A percentile compares a stretch with the other conserved stretches of the same genome.
Conservation (phyloP, 176 grass and related monocot species). For the Typha latifolia region DNA sequence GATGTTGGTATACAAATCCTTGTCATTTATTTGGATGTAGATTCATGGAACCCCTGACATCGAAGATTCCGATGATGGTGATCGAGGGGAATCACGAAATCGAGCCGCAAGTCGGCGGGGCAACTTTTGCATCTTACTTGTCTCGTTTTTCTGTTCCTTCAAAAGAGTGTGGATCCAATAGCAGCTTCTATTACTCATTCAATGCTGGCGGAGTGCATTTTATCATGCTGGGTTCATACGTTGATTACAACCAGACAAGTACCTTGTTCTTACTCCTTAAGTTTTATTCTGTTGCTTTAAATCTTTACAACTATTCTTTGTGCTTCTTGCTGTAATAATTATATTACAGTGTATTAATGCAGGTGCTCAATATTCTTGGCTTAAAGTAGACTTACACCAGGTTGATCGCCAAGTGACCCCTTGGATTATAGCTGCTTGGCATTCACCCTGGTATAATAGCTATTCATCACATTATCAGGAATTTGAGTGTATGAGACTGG, state of each 20-base stretch:
- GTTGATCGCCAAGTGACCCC: slow-evolving; percentile 61
- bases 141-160: slow-evolving; percentile 74
- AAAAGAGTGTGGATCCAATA: slow-evolving; percentile 52
- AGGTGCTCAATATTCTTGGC: slow-evolving; percentile 80
- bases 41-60: slow-evolving; percentile 74
- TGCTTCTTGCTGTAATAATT: background rate
- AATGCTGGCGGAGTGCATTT: slow-evolving; percentile 79
- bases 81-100: slow-evolving; percentile 95
- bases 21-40: slow-evolving; percentile 19
- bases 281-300: background rate
- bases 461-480: slow-evolving; percentile 90
- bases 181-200: slow-evolving; percentile 85
- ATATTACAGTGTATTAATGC: background rate
- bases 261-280: background rate
- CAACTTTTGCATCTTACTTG: slow-evolving; percentile 70
- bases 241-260: slow-evolving; percentile 78
- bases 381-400: slow-evolving; percentile 47
- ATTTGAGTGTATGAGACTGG: slow-evolving; percentile 86
- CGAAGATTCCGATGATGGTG: slow-evolving; percentile 73
- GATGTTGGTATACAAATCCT: background rate
- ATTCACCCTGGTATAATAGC: slow-evolving; percentile 93
- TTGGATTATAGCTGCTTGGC: slow-evolving; percentile 77
- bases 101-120: slow-evolving; percentile 55
- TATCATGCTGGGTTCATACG: slow-evolving; percentile 79
- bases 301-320: background rate